Conservation (phyloP, 2,329 filamentous ascomycete genomes). For the Setomelanomma holmii region DNA sequence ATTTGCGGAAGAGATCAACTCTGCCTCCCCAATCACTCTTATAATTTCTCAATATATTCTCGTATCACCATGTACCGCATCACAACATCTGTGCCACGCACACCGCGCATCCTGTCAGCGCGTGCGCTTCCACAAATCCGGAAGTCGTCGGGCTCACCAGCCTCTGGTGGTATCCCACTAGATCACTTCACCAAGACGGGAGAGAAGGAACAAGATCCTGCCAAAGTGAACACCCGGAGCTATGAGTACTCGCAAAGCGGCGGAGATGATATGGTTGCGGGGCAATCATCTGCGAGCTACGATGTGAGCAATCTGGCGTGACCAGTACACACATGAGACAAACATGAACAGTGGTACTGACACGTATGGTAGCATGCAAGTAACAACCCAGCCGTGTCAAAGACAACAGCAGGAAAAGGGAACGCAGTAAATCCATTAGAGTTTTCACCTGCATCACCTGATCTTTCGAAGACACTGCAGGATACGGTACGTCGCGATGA, state of each 20-base stretch:
- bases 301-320: slow-evolving; percentile 1
- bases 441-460: slow-evolving; percentile 15
- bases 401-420: slow-evolving; percentile 14
- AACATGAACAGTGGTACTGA: background rate
- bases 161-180: background rate
- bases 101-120: background rate
- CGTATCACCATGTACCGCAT: background rate
- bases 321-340: background rate
- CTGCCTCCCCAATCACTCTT: background rate
- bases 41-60: background rate
- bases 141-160: background rate
- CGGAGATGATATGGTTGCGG: slow-evolving; percentile 19
- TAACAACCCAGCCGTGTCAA: slow-evolving; percentile 8
- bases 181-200: slow-evolving; percentile 9
- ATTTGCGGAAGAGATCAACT: background rate
- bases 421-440: slow-evolving; percentile 21
- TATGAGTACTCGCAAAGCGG: slow-evolving; percentile 20
- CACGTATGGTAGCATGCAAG: background rate
- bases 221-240: slow-evolving; percentile 5
- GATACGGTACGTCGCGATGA: slow-evolving; percentile 3
- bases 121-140: background rate
- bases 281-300: slow-evolving; percentile 4
- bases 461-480: slow-evolving; percentile 9
- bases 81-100: background rate
- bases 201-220: slow-evolving; percentile 7